Evolutionary conservation across 1,284 basidiomycete species (phyloP).

Genomic region (Pisolithus thermaeus): DNA sequence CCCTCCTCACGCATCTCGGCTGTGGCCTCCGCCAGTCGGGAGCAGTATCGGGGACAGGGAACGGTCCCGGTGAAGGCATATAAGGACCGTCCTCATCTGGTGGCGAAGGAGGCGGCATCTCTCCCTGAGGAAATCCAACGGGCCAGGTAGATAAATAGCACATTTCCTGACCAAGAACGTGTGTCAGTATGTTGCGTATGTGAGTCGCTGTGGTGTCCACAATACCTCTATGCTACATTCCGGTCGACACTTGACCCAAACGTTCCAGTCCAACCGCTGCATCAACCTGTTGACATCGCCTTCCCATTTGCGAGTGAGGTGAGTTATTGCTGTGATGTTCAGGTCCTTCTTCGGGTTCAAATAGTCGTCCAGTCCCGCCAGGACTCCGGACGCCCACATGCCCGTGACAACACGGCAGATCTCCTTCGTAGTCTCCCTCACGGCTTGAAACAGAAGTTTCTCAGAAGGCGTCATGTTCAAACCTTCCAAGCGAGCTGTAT

Average conservation of each 20-base stretch:
- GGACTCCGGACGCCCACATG: constrained; percentile 38
- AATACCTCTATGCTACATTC: constrained; percentile 28
- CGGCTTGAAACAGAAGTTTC: neutral
- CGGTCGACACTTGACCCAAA: constrained; percentile 32
- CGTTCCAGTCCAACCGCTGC: constrained; percentile 38
- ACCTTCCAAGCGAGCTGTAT: neutral
- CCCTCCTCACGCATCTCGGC: too few relatives aligned
- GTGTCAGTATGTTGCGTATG: too few relatives aligned
- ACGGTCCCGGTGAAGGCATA: too few relatives aligned
- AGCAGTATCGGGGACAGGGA: too few relatives aligned
- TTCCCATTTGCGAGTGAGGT: constrained; percentile 18
- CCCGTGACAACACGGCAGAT: constrained; percentile 1
- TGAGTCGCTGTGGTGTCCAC: too few relatives aligned
- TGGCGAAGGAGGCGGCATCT: too few relatives aligned
- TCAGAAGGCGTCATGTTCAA: constrained; percentile 2
- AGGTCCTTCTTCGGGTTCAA: constrained; percentile 3
- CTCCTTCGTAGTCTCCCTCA: constrained; percentile 4
- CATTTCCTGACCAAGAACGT: too few relatives aligned
- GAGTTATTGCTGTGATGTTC: constrained; percentile 2
- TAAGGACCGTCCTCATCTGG: too few relatives aligned
- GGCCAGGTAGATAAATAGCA: too few relatives aligned
- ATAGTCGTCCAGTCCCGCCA: constrained; percentile 23
- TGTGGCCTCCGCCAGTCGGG: too few relatives aligned
- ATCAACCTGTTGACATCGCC: constrained; percentile 28
- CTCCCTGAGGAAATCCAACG: too few relatives aligned